Conservation (phyloP, 2,329 filamentous ascomycete species). For the Arthrobotrys entomopaga region DNA sequence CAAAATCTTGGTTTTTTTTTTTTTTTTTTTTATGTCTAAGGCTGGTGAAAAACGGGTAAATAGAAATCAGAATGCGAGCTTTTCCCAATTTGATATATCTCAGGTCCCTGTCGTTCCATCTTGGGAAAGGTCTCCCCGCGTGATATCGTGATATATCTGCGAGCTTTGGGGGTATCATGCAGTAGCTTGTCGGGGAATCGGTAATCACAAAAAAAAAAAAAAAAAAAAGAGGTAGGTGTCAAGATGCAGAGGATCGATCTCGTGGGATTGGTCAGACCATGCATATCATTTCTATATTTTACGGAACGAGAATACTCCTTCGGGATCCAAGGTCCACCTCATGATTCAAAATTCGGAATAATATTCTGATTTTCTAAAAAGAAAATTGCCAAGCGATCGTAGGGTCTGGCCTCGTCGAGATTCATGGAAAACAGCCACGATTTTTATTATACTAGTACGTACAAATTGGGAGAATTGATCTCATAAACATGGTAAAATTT, state of each 20-base stretch:
- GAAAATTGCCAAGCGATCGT: too few species aligned
- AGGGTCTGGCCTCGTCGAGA: too few species aligned
- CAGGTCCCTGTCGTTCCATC: slow-evolving; percentile 6
- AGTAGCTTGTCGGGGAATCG: slow-evolving; percentile 54
- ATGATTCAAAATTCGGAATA: too few species aligned
- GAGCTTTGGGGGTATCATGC: slow-evolving; percentile 30
- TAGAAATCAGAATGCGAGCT: slow-evolving; percentile 24
- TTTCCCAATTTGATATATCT: slow-evolving; percentile 21
- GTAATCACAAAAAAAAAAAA: slow-evolving; percentile 33
- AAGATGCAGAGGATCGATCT: too few species aligned
- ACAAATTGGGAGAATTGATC: not conserved
- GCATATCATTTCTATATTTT: too few species aligned
- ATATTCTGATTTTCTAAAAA: too few species aligned
- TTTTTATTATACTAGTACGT: not conserved
- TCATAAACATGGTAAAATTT: not conserved
- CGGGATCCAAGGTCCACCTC: too few species aligned
- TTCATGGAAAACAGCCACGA: too few species aligned
- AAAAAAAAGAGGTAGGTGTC: too few species aligned
- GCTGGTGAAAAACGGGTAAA: not conserved
- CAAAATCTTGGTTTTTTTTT: slow-evolving; percentile 16
- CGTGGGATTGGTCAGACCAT: too few species aligned
- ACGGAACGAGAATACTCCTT: too few species aligned
- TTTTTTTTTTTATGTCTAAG: slow-evolving; percentile 3
- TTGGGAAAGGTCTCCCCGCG: slow-evolving; percentile 29
- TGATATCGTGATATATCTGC: slow-evolving; percentile 40